These are phyloP conservation scores for Betula pendula DNA, from an alignment of 306 rosid species.

Conservation along the genomic window DNA sequence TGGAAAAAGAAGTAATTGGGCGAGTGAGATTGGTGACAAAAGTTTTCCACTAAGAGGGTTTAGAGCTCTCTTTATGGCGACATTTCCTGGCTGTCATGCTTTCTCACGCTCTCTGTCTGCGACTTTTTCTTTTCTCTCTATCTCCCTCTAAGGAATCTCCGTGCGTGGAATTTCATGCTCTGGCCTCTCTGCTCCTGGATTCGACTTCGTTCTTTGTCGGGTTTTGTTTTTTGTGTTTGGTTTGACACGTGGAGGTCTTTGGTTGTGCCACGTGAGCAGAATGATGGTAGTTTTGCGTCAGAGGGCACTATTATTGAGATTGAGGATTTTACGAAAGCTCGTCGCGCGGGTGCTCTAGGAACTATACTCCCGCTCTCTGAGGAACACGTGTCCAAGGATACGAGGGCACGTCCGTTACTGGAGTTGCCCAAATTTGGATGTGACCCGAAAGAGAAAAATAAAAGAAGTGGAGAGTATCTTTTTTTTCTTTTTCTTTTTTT, in stretches of 20 bases:
- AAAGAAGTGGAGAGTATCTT: no score
- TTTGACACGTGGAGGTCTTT: slow-evolving; percentile 5
- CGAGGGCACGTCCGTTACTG: not conserved
- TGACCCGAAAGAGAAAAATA: not conserved
- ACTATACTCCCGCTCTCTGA: not conserved
- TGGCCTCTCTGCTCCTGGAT: not conserved
- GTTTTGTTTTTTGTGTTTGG: not conserved
- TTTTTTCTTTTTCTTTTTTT: no score
- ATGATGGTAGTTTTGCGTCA: not conserved
- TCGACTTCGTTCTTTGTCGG: not conserved
- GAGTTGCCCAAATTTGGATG: not conserved
- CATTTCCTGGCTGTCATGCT: slow-evolving; percentile 26
- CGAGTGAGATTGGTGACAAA: slow-evolving; percentile 29
- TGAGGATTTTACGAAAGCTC: not conserved
- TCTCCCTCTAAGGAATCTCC: slow-evolving; percentile 7
- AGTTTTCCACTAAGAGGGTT: slow-evolving; percentile 38
- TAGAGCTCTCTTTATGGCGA: slow-evolving; percentile 28
- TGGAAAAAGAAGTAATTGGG: not conserved
- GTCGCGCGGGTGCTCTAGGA: not conserved
- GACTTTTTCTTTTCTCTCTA: slow-evolving; percentile 1
- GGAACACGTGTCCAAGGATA: not conserved
- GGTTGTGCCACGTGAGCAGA: not conserved
- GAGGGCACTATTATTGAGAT: no score
- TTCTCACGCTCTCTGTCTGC: slow-evolving; percentile 9
- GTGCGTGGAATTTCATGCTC: slow-evolving; percentile 34